These are phyloP conservation scores for Aspergillus neotritici DNA, from an alignment of 2,329 filamentous ascomycete species.

Conservation along the genomic window DNA sequence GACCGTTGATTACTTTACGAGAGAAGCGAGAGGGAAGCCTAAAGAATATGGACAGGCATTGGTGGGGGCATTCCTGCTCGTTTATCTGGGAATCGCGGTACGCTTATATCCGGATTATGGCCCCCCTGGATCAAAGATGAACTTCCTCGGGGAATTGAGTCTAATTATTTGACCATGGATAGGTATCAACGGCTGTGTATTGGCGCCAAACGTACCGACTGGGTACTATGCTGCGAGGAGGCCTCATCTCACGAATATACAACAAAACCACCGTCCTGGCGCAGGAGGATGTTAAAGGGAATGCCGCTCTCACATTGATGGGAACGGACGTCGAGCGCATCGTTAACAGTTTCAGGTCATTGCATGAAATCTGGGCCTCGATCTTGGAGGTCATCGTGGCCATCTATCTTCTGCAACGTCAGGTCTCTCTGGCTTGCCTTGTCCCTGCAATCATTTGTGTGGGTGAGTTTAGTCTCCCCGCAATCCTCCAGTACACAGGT, in stretches of 20 bases:
- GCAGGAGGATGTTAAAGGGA: constrained; percentile 28
- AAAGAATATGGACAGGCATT: constrained; percentile 23
- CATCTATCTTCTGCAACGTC: constrained; percentile 28
- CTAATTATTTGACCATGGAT: background rate
- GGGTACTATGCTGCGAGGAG: constrained; percentile 26
- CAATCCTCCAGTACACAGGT: no score
- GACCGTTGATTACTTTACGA: constrained; percentile 18
- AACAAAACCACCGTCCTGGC: constrained; percentile 37
- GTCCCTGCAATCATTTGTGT: constrained; percentile 30
- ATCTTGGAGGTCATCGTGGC: constrained; percentile 35
- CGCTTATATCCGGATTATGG: background rate
- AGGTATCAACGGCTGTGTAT: constrained; percentile 21
- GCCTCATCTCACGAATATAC: constrained; percentile 41
- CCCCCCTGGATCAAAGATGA: background rate
- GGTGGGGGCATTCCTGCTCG: constrained; percentile 27
- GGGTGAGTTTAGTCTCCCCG: constrained; percentile 12
- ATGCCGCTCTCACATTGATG: constrained; percentile 42
- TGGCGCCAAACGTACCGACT: constrained; percentile 24
- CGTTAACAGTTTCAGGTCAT: constrained; percentile 13
- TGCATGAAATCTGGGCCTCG: constrained; percentile 33
- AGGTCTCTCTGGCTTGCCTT: constrained; percentile 30
- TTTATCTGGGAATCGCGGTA: constrained; percentile 29
- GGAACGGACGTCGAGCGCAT: constrained; percentile 40
- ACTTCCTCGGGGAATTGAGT: background rate
- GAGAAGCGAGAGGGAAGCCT: constrained; percentile 4